Percentiles rank a stretch among this genome's conserved stretches.
phyloP scores from a whole-genome alignment of 2,329 filamentous ascomycete species.

The Curvularia lunata region DNA sequence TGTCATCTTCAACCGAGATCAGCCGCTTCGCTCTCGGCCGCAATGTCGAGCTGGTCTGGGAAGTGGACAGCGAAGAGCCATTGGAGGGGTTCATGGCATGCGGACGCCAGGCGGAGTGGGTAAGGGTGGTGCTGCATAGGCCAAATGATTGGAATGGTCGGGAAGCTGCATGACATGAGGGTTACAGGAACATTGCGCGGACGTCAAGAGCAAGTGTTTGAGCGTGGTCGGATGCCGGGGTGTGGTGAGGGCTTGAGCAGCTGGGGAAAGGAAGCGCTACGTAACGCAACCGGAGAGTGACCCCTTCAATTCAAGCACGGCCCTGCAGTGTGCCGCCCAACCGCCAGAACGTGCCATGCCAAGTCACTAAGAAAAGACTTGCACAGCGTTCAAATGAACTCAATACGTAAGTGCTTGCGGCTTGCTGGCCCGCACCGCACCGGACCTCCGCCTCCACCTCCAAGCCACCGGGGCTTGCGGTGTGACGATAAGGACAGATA shows the following conservation, averaged over 20 bases:
- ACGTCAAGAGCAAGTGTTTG: conserved; percentile 12
- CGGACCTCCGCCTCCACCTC: conserved; percentile 1
- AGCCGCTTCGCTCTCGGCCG: conserved; percentile 56
- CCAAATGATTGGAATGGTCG: conserved; percentile 33
- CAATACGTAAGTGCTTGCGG: conserved; percentile 14
- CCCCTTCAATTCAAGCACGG: conserved; percentile 25
- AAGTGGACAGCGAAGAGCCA: conserved; percentile 45
- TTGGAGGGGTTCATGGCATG: conserved; percentile 51
- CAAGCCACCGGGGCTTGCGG: background rate
- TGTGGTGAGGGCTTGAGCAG: conserved; percentile 24
- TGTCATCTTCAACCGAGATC: conserved; percentile 57
- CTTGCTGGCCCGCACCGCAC: conserved; percentile 3
- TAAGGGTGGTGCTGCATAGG: conserved; percentile 48
- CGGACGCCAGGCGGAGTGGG: conserved; percentile 41
- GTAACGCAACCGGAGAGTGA: conserved; percentile 19
- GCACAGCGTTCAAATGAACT: conserved; percentile 13
- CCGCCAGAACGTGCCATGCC: conserved; percentile 16
- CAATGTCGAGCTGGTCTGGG: conserved; percentile 54
- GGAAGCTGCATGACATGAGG: conserved; percentile 42
- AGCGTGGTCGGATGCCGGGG: conserved; percentile 13
- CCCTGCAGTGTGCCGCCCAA: conserved; percentile 23
- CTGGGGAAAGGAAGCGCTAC: conserved; percentile 27
- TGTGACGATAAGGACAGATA: conserved; percentile 35
- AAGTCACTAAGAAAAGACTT: conserved; percentile 16
- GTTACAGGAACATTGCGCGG: conserved; percentile 38